Evolutionary conservation across 345 rosid species (phyloP), one percentile per base, ranked within the genome.

Genomic region (Theobroma cacao): DNA sequence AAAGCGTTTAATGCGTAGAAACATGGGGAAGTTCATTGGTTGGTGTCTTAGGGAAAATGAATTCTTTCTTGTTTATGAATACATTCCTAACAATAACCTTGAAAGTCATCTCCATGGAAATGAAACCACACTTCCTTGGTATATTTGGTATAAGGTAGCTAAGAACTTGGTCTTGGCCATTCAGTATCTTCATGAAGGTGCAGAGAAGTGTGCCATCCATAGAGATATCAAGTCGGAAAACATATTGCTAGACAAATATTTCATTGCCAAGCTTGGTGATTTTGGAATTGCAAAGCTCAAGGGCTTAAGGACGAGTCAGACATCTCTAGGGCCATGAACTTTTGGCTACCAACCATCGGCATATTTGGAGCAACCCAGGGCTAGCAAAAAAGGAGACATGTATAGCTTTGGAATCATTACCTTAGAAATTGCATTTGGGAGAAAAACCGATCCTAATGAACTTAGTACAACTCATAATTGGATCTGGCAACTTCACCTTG

Each of bases 401-500:
- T 60, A 26, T 30, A 60, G 65, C 65, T 60, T 60, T 28, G 63
- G 63, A 22, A 60, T 28, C 5, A 36, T 60, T 26, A 20, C 65
- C 65, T 47, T 70, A 61, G 87, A 80, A 72, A 68, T 77, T 58
- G 81, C 72, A 14, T 69, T 65, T 4, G 82, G 74, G 2, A 69
- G 55, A 62, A 52, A 18, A 13, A 7, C 56, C 18, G 22, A 52
- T n/a, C 53, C 53, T 48, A 0, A 0, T 55, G 3, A 55, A 6
- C 26, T 5, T 70, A n/a, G 60, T 28, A 38, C 61, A 3, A 17
- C 80, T 53, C 59, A 74, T 2, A 22, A 48, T 66, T 74, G 77
- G 83, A 81, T 80, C 48, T 68, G 83, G 78, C 62, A 61, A 38
- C 83, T 66, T 8, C 70, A 80, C 66, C 31, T 40, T 64, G 43